A percentile compares a stretch with the other conserved stretches of the same genome.
Evolutionary conservation across 108 stramenopile genomes (phyloP).

Genomic region (Cyclotella distinguenda): DNA sequence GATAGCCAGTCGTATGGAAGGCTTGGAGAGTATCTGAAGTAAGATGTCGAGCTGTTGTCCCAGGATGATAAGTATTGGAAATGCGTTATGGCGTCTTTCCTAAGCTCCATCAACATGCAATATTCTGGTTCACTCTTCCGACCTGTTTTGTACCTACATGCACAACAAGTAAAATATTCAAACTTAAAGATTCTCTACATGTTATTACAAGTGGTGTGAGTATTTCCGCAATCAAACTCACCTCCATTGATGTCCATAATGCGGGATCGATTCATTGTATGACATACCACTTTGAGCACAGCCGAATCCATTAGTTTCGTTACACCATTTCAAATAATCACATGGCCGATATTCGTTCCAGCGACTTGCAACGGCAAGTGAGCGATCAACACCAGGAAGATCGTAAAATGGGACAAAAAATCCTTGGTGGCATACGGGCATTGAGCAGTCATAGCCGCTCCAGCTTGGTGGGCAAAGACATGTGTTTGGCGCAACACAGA

Average conservation of each 20-base stretch:
- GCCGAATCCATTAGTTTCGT: conserved; percentile 76
- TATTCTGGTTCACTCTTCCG: conserved; percentile 25
- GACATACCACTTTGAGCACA: conserved; percentile 52
- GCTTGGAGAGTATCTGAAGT: conserved; percentile 51
- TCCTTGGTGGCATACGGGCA: conserved; percentile 84
- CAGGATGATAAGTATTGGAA: conserved; percentile 60
- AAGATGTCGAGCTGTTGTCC: conserved; percentile 43
- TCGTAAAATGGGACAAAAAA: conserved; percentile 55
- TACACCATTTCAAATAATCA: conserved; percentile 69
- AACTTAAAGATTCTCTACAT: neutral
- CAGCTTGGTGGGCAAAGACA: conserved; percentile 76
- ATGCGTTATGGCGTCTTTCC: conserved; percentile 43
- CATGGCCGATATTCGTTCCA: conserved; percentile 73
- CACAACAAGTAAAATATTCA: neutral
- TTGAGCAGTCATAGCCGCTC: conserved; percentile 74
- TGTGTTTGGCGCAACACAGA: conserved; percentile 83
- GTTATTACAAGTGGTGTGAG: neutral
- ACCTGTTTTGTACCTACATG: conserved; percentile 48
- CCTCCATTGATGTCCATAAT: conserved; percentile 39
- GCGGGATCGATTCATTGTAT: conserved; percentile 8
- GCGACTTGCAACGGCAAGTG: neutral
- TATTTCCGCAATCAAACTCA: neutral
- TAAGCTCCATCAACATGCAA: conserved; percentile 72
- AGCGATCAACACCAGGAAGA: conserved; percentile 12
- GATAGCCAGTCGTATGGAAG: conserved; percentile 59